A percentile compares a stretch with the other conserved stretches of the same genome.
Conservation (phyloP, 768 basidiomycete genomes). For the Baorangia bicolor region DNA sequence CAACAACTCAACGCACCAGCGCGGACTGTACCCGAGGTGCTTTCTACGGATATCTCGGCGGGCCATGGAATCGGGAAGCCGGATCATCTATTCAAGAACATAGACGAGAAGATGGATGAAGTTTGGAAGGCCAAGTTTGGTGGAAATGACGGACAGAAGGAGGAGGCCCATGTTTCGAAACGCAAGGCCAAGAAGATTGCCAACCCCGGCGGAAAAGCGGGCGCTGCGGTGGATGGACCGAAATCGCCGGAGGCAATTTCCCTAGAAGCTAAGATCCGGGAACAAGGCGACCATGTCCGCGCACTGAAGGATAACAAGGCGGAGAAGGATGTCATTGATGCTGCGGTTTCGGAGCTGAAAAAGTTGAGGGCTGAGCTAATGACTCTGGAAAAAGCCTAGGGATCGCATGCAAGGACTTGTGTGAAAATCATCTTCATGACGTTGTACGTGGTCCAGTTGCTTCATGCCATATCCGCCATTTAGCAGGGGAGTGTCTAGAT, state of each 20-base stretch:
- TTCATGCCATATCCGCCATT: not conserved
- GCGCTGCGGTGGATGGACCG: constrained; percentile 44
- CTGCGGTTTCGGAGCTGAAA: constrained; percentile 64
- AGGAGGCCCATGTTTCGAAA: constrained; percentile 43
- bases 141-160: constrained; percentile 50
- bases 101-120: constrained; percentile 87
- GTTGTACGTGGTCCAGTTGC: not conserved
- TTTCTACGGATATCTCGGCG: constrained; percentile 79
- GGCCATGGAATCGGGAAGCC: constrained; percentile 86
- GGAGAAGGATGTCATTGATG: constrained; percentile 44
- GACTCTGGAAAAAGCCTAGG: constrained; percentile 15
- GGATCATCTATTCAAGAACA: constrained; percentile 89
- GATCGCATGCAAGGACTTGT: not conserved
- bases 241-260: constrained; percentile 73
- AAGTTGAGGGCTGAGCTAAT: constrained; percentile 58
- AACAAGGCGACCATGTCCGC: constrained; percentile 75
- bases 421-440: not conserved
- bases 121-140: constrained; percentile 80
- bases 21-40: constrained; percentile 68
- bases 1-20: constrained; percentile 87
- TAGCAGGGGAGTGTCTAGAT: not conserved
- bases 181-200: constrained; percentile 57
- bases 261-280: constrained; percentile 70
- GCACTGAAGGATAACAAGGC: constrained; percentile 53
- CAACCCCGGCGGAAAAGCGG: constrained; percentile 46